Percentiles rank a stretch among this genome's conserved stretches.
phyloP scores from a whole-genome alignment of 2,329 filamentous ascomycete species.

The Dothidotthia symphoricarpi region DNA sequence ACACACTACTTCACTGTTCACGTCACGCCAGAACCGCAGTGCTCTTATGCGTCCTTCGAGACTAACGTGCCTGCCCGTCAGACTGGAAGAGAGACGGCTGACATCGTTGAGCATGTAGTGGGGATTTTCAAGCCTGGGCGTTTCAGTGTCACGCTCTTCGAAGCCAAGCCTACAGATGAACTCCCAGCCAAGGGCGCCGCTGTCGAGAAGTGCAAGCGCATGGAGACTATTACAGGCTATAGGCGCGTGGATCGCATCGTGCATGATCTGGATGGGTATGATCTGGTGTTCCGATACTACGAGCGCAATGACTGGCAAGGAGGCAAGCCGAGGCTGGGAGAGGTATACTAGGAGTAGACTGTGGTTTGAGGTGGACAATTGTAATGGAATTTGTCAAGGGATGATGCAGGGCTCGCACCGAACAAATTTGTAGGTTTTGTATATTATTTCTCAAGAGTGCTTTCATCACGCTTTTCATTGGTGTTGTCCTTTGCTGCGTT shows the following conservation, averaged over 20 bases:
- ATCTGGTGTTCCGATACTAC: constrained; percentile 94
- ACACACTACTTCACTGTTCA: constrained; percentile 96
- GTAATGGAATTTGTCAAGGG: too few relatives aligned
- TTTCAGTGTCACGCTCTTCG: constrained; percentile 95
- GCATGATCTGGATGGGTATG: constrained; percentile 95
- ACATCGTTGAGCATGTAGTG: constrained; percentile 91
- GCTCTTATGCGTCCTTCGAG: constrained; percentile 97
- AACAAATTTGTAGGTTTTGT: too few relatives aligned
- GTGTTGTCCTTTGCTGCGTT: too few relatives aligned
- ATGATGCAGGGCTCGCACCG: too few relatives aligned
- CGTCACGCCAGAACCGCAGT: constrained; percentile 94
- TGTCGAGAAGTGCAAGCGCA: constrained; percentile 46
- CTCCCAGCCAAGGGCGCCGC: constrained; percentile 35
- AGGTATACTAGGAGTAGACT: constrained; percentile 32
- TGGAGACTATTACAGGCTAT: constrained; percentile 83
- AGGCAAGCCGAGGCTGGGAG: constrained; percentile 61
- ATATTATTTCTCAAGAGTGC: too few relatives aligned
- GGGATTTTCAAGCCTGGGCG: constrained; percentile 96
- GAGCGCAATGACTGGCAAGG: constrained; percentile 81
- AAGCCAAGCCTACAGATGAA: constrained; percentile 68
- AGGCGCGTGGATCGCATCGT: constrained; percentile 89
- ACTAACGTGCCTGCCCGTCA: constrained; percentile 93
- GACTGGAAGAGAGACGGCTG: constrained; percentile 81
- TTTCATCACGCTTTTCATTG: too few relatives aligned
- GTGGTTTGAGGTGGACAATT: background rate